phyloP scores from a whole-genome alignment of 495 filamentous ascomycete genomes.

The Aspergillus sparsus region DNA sequence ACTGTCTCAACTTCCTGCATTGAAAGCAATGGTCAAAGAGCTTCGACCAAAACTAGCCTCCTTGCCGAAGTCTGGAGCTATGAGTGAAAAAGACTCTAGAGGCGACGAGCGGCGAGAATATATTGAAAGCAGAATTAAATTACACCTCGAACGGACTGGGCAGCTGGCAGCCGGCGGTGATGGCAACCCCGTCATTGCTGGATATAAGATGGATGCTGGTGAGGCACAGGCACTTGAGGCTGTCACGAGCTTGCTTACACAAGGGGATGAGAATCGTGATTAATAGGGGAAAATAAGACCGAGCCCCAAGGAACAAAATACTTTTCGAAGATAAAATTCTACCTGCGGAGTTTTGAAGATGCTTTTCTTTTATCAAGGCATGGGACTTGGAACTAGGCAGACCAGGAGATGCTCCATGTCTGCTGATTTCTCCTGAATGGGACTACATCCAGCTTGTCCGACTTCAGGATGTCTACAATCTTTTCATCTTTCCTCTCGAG shows the following conservation, averaged over 20 bases:
- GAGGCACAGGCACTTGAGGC: conserved; percentile 51
- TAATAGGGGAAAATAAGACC: conserved; percentile 11
- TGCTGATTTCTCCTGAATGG: conserved; percentile 67
- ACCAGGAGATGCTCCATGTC: conserved; percentile 62
- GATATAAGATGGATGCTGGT: conserved; percentile 43
- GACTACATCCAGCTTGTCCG: conserved; percentile 62
- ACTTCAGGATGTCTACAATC: conserved; percentile 53
- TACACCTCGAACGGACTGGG: conserved; percentile 49
- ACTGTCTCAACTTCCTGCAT: conserved; percentile 74
- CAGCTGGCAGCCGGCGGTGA: conserved; percentile 43
- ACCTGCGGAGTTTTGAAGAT: background rate
- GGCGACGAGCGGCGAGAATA: conserved; percentile 67
- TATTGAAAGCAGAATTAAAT: conserved; percentile 65
- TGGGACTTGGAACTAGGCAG: conserved; percentile 22
- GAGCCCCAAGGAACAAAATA: background rate
- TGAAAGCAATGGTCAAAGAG: conserved; percentile 64
- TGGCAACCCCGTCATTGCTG: conserved; percentile 40
- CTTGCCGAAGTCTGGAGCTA: conserved; percentile 42
- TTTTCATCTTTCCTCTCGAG: conserved; percentile 62
- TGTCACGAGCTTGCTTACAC: conserved; percentile 47
- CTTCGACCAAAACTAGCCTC: conserved; percentile 62
- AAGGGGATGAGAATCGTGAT: conserved; percentile 28
- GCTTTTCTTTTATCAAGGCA: background rate
- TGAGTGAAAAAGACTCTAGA: conserved; percentile 39
- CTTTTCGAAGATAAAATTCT: background rate